Evolutionary conservation across 2,329 filamentous ascomycete genomes (phyloP).

Genomic region (Colletotrichum caudatum): DNA sequence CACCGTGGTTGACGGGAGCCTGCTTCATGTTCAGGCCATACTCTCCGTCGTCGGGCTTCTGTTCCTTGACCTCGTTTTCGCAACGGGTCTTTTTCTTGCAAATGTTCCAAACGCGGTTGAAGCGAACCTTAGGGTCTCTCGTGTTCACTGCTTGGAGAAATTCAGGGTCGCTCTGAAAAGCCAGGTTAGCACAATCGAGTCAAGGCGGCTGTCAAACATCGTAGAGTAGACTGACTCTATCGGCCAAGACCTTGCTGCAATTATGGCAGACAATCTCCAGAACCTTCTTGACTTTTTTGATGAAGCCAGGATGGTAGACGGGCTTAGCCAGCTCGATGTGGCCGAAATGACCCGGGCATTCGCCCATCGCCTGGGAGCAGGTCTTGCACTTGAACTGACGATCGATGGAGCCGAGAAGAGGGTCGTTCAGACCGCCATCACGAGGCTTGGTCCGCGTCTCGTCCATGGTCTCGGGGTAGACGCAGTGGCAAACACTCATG

Average conservation of each 20-base stretch:
- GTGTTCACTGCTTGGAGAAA: conserved; percentile 85
- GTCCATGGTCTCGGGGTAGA: conserved; percentile 99
- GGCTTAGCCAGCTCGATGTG: conserved; percentile 98
- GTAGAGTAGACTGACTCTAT: conserved; percentile 87
- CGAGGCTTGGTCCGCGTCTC: conserved; percentile 92
- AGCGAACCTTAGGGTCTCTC: conserved; percentile 93
- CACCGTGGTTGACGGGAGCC: conserved; percentile 78
- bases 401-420: conserved; percentile 95
- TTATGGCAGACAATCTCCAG: conserved; percentile 99
- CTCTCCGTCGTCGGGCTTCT: conserved; percentile 74
- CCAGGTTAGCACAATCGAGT: conserved; percentile 70
- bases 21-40: conserved; percentile 72
- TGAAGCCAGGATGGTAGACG: conserved; percentile 94
- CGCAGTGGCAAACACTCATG: conserved; percentile 96
- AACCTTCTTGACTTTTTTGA: conserved; percentile 99
- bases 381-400: conserved; percentile 95
- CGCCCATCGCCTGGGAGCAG: conserved; percentile 93
- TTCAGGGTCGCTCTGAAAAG: conserved; percentile 81
- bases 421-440: conserved; percentile 93
- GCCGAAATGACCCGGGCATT: conserved; percentile 97
- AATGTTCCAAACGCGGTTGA: conserved; percentile 90
- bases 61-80: conserved; percentile 80
- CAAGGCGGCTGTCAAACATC: conserved; percentile 66
- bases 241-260: conserved; percentile 96
- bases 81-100: conserved; percentile 91